These are phyloP conservation scores for Scedosporium apiospermum DNA, from an alignment of 2,329 filamentous ascomycete genomes.

Conservation along the genomic window DNA sequence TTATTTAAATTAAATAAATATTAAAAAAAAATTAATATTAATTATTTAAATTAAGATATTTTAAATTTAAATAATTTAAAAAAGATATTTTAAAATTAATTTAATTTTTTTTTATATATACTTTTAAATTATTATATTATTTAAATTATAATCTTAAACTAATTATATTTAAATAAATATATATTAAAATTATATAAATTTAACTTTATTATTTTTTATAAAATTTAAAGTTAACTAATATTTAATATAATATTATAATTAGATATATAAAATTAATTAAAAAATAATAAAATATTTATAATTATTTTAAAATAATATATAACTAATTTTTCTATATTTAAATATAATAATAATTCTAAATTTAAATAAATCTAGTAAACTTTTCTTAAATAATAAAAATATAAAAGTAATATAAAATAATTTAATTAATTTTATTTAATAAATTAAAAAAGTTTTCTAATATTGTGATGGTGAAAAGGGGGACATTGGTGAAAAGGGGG, in stretches of 20 bases:
- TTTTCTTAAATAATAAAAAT: not conserved
- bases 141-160: not conserved
- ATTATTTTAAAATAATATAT: not conserved
- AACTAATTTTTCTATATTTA: not conserved
- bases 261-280: not conserved
- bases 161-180: not conserved
- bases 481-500: no score
- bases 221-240: not conserved
- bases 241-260: not conserved
- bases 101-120: no score
- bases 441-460: no score
- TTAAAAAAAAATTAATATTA: no score
- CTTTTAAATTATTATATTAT: no score
- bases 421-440: no score
- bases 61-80: no score
- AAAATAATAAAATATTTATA: not conserved
- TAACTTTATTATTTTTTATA: not conserved
- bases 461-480: no score
- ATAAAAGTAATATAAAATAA: no score
- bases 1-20: no score
- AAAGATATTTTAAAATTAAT: no score
- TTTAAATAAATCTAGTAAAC: conserved; percentile 1
- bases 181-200: not conserved
- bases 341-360: not conserved
- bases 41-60: no score